These are phyloP conservation scores for Coelastrella sp. DNA, from an alignment of 139 green algal genomes.

Conservation along the genomic window DNA sequence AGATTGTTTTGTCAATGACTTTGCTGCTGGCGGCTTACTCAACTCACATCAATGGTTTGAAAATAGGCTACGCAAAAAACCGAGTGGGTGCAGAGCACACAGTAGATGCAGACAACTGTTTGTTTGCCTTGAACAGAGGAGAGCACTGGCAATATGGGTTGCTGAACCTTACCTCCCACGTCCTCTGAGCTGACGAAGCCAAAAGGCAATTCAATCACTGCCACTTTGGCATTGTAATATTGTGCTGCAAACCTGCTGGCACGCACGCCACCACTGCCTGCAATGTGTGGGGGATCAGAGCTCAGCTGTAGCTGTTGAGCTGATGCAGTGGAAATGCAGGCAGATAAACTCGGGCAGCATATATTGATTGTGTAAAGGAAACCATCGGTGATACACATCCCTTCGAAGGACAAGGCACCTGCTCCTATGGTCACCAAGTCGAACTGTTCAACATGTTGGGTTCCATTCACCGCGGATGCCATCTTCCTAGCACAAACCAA, in stretches of 20 bases:
- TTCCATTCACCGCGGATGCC: not conserved
- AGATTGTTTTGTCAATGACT: no score
- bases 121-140: no score
- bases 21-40: no score
- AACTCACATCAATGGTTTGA: no score
- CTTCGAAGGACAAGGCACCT: not conserved
- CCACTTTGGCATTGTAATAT: slow-evolving; percentile 86
- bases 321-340: not conserved
- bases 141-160: no score
- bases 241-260: slow-evolving; percentile 73
- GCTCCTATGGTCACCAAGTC: slow-evolving; percentile 89
- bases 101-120: no score
- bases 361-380: no score
- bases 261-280: slow-evolving; percentile 80
- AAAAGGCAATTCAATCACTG: slow-evolving; percentile 93
- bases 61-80: no score
- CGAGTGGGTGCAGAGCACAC: no score
- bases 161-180: slow-evolving; percentile 74
- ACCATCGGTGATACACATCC: no score
- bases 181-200: slow-evolving; percentile 80
- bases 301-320: no score
- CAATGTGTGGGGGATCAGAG: not conserved
- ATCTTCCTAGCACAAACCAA: not conserved
- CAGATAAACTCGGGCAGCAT: no score
- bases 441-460: slow-evolving; percentile 67